Base-by-base conservation (phyloP, 805 yeast genomes). In the Myxozyma mucilagina region DNA sequence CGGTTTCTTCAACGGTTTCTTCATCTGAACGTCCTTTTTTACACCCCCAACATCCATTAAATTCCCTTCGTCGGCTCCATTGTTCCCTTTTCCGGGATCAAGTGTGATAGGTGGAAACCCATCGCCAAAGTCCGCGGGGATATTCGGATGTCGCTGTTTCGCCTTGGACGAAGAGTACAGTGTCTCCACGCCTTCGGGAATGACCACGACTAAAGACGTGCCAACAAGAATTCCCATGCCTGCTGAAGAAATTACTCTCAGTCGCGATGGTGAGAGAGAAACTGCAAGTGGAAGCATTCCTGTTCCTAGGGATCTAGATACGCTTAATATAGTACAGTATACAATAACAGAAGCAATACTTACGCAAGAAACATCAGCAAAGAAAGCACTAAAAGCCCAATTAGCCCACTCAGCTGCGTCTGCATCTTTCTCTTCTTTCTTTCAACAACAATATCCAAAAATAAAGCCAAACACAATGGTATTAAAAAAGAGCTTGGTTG, bases 171-270 rank as follows among this genome's bases (percentile, higher is more conserved):
- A 52, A 11, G 59, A 20, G 60, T 73, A 75, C 47, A 80, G 66
- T 4, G 79, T 77, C 62, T 79, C 83, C 18, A 83, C 75, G 3
- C 89, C 90, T 70, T 87, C 91, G 0, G 90, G 90, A 18, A 87
- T 78, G 31, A 87, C 81, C 16, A 87, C 75, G 9, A 81, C 76
- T 56, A 86, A 71, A 1, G 87, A 78, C 0, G 90, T 81, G 4
- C 89, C 85, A 5, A 86, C 73, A 55, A 87, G 75, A 20, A 87
- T 73, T 0, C 90, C 90, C 67, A 80, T 78, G 56, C 87, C 84
- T 52, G 85, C 73, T 11, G 80, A 73, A 1, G 88, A 80, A 5
- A 83, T 70, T 43, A 69, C 65, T 38, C 75, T 72, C 43, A 82
- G 68, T 48, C 70, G 70, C 13, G 65, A 54, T 1, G 73, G 68